These are phyloP conservation scores for Penicillium cinerascens DNA, from an alignment of 495 filamentous ascomycete species.

Conservation along the genomic window DNA sequence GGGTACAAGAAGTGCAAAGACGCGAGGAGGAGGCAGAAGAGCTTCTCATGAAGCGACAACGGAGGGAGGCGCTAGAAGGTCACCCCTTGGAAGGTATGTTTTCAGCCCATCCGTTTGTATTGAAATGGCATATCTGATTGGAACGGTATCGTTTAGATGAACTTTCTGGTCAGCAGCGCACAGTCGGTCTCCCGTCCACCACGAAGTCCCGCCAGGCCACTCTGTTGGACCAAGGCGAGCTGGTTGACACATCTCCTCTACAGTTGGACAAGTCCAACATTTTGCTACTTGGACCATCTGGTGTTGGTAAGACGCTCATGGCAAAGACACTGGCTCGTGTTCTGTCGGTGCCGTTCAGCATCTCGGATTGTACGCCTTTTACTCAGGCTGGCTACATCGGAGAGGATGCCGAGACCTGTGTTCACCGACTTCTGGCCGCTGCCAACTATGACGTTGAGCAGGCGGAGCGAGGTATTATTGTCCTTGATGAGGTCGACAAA, in stretches of 20 bases:
- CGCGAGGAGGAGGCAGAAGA: slow-evolving; percentile 76
- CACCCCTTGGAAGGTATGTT: slow-evolving; percentile 56
- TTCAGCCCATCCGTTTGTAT: not conserved
- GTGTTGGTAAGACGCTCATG: slow-evolving; percentile 96
- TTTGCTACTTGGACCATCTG: slow-evolving; percentile 87
- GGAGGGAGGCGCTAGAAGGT: slow-evolving; percentile 45
- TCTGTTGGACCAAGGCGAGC: slow-evolving; percentile 30
- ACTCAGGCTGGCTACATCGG: slow-evolving; percentile 98
- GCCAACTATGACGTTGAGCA: slow-evolving; percentile 84
- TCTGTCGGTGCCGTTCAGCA: slow-evolving; percentile 91
- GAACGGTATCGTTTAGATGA: slow-evolving; percentile 57
- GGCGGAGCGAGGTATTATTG: slow-evolving; percentile 89
- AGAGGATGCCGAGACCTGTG: slow-evolving; percentile 90
- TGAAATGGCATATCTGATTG: not conserved
- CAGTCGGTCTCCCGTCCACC: slow-evolving; percentile 38
- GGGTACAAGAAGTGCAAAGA: slow-evolving; percentile 70
- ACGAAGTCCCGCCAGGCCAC: slow-evolving; percentile 24
- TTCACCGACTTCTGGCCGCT: slow-evolving; percentile 83
- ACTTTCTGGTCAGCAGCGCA: slow-evolving; percentile 67
- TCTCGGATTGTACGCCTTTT: slow-evolving; percentile 95
- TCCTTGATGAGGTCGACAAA: slow-evolving; percentile 95
- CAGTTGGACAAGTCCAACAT: slow-evolving; percentile 96
- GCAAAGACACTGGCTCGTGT: slow-evolving; percentile 74
- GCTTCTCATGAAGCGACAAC: slow-evolving; percentile 46
- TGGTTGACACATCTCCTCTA: slow-evolving; percentile 57